These are phyloP conservation scores for Ceratonia siliqua DNA, from an alignment of 306 rosid genomes.

Conservation along the genomic window DNA sequence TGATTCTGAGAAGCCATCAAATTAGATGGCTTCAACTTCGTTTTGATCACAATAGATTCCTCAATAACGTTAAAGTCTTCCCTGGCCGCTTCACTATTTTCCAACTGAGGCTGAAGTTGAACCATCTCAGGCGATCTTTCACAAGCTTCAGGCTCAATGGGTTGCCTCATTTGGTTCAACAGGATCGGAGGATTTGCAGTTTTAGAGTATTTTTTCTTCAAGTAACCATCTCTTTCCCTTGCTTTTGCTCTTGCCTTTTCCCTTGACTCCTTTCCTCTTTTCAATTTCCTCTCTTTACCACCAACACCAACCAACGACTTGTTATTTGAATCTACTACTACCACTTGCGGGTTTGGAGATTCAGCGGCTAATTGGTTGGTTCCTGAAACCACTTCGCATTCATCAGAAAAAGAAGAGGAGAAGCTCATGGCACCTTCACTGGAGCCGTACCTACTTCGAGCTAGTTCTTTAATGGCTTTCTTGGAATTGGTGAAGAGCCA, in stretches of 20 bases:
- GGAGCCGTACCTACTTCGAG: slow-evolving; percentile 31
- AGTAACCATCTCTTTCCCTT: slow-evolving; percentile 70
- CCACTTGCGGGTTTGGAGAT: slow-evolving; percentile 25
- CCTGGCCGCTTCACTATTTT: slow-evolving; percentile 23
- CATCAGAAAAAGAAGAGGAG: slow-evolving; percentile 49
- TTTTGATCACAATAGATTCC: slow-evolving; percentile 51
- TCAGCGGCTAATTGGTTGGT: slow-evolving; percentile 17
- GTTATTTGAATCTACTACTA: slow-evolving; percentile 19
- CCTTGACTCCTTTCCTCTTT: slow-evolving; percentile 57
- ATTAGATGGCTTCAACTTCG: slow-evolving; percentile 44
- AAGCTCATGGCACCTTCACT: slow-evolving; percentile 20
- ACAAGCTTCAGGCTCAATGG: slow-evolving; percentile 27
- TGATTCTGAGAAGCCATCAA: slow-evolving; percentile 38
- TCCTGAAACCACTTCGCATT: slow-evolving; percentile 34
- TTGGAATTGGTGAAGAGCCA: slow-evolving; percentile 83
- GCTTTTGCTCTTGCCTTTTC: slow-evolving; percentile 89
- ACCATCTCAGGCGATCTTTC: slow-evolving; percentile 31
- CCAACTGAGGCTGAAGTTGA: slow-evolving; percentile 27
- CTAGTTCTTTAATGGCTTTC: slow-evolving; percentile 65
- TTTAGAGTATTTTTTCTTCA: slow-evolving; percentile 39
- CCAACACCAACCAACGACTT: not conserved
- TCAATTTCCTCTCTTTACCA: slow-evolving; percentile 35
- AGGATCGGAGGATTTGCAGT: slow-evolving; percentile 39
- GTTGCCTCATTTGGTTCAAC: slow-evolving; percentile 39
- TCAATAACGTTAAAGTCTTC: slow-evolving; percentile 41